Evolutionary conservation across 108 stramenopile genomes (phyloP).

Genomic region (Cyclotella kingstonii): DNA sequence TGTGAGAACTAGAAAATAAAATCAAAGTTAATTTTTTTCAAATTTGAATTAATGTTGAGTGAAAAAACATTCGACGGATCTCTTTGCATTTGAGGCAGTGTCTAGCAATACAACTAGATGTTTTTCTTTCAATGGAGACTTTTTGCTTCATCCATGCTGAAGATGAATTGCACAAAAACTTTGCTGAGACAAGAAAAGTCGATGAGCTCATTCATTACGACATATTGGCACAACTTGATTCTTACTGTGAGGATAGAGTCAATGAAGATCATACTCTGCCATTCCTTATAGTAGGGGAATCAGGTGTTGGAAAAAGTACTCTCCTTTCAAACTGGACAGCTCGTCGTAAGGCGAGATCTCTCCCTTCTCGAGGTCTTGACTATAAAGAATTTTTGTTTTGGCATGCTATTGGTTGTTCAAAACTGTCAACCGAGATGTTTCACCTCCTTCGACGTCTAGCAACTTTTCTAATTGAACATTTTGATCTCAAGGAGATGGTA

Average conservation of each 20-base stretch:
- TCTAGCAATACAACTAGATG: too few species aligned
- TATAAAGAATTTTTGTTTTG: constrained; percentile 51
- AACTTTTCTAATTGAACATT: constrained; percentile 33
- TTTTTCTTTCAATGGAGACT: too few species aligned
- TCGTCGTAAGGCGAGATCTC: constrained; percentile 19
- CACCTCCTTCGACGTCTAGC: constrained; percentile 44
- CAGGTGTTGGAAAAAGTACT: constrained; percentile 54
- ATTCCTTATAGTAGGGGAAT: constrained; percentile 40
- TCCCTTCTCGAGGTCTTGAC: constrained; percentile 11
- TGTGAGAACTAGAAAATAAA: too few species aligned
- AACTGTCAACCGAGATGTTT: constrained; percentile 31
- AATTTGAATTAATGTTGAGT: too few species aligned
- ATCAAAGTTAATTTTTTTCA: too few species aligned
- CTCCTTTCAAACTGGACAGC: constrained; percentile 55
- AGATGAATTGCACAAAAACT: constrained; percentile 33
- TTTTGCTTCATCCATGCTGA: constrained; percentile 38
- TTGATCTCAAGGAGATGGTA: constrained; percentile 38
- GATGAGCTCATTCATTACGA: neutral
- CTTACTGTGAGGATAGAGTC: neutral
- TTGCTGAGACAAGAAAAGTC: constrained; percentile 1
- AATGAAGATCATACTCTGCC: neutral
- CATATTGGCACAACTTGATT: neutral
- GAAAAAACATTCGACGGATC: neutral
- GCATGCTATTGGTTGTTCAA: constrained; percentile 55
- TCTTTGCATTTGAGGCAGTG: neutral